Evolutionary conservation across 1,139 yeast species (phyloP), one percentile per base, ranked within the genome.

Genomic region (Dujonia santamariae): DNA sequence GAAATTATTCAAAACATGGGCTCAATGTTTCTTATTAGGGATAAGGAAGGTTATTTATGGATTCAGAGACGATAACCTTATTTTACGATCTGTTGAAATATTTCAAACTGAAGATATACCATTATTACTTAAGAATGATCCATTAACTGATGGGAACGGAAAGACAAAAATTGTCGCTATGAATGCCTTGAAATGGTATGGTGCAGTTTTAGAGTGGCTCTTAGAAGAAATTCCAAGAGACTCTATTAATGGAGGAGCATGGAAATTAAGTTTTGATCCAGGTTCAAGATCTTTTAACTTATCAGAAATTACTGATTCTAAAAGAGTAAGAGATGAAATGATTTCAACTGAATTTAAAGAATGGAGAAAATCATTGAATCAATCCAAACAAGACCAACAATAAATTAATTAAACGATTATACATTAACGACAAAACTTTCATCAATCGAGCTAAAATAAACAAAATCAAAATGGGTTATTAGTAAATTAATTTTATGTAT

Each of bases 1-100:
- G 55, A 88, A 80, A 54, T 58, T 90, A 29, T 76, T 82, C 54
- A 76, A 69, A 41, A 73, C 94, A 0, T 94, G 99, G 99, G 88
- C 96, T 3, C 97, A 90, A 61, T 82, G 95, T 43, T 94, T 90
- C 55, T 62, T 94, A 27, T 69, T 87, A 35, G 98, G 98, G 3
- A 73, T 90, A 13, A 80, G 83, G 8, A 76, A 75, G 41, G 71
- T 92, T 3, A 75, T 85, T 1, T 85, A 86, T 52, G 99, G 97
- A 0, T 92, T 85, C 58, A 71, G 97, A 43, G 95, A 88, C 53
- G 84, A 84, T 19, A 62, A 74, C 28, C 71, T 85, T 34, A 56
- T 72, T 19, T 61, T 94, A 37, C 66, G 72, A 43, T 61, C 81
- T 3, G 78, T 87, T 2, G 97, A 92, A 56, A 78, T 82, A 39